These are phyloP conservation scores for Crepidotus sp. DNA, from an alignment of 1,284 basidiomycete species.

Conservation along the genomic window DNA sequence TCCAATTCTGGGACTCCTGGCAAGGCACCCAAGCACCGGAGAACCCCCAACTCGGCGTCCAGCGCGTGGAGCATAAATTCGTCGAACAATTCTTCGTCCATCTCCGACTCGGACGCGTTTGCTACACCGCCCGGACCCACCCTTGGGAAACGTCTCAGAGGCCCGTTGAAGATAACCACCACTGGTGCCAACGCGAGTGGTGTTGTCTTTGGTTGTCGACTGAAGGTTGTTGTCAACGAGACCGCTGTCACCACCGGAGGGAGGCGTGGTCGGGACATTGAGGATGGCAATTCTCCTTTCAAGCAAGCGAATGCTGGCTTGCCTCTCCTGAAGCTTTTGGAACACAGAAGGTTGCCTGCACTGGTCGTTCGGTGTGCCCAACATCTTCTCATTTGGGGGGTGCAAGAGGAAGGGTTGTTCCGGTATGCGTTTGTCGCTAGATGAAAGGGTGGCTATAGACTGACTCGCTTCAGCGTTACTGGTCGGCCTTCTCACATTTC, in stretches of 20 bases:
- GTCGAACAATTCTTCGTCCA: conserved; percentile 37
- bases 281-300: conserved; percentile 12
- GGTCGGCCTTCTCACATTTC: conserved; percentile 70
- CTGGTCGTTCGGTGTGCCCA: conserved; percentile 72
- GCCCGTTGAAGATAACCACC: conserved; percentile 33
- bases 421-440: conserved; percentile 35
- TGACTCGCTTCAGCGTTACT: conserved; percentile 43
- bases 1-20: conserved; percentile 28
- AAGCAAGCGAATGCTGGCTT: conserved; percentile 7
- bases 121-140: conserved; percentile 35
- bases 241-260: conserved; percentile 33
- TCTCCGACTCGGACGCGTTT: conserved; percentile 45
- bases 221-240: conserved; percentile 50
- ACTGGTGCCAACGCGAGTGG: conserved; percentile 33
- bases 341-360: conserved; percentile 56
- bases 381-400: conserved; percentile 71
- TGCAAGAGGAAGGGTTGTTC: conserved; percentile 79
- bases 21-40: conserved; percentile 30
- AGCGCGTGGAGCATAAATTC: conserved; percentile 49
- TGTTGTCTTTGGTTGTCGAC: conserved; percentile 56
- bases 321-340: conserved; percentile 29
- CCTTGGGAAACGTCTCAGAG: conserved; percentile 49
- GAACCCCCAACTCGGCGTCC: conserved; percentile 51
- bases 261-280: conserved; percentile 20
- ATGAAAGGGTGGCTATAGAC: conserved; percentile 15